These are phyloP conservation scores for Morella rubra DNA, from an alignment of 306 rosid species.

Conservation along the genomic window DNA sequence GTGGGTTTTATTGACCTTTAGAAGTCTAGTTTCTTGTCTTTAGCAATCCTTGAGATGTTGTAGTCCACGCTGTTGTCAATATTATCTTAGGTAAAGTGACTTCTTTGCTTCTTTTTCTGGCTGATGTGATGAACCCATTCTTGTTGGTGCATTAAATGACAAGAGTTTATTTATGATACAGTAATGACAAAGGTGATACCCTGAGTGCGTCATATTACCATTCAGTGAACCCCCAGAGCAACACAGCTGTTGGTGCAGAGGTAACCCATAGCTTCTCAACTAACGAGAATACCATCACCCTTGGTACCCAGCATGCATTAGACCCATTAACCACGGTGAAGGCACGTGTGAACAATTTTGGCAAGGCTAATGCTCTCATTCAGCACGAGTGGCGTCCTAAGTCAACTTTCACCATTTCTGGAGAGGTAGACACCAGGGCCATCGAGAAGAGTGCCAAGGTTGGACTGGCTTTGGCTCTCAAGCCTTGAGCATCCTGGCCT, in stretches of 20 bases:
- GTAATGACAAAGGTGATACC: slow-evolving; percentile 75
- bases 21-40: background rate
- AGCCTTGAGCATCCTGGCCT: slow-evolving; percentile 52
- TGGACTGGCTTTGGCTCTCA: slow-evolving; percentile 79
- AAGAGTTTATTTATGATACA: slow-evolving; percentile 32
- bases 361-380: slow-evolving; percentile 73
- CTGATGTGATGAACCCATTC: slow-evolving; percentile 12
- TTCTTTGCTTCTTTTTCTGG: background rate
- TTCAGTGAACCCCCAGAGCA: slow-evolving; percentile 51
- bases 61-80: background rate
- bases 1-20: background rate
- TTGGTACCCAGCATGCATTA: slow-evolving; percentile 75
- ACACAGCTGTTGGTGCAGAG: slow-evolving; percentile 86
- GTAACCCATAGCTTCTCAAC: slow-evolving; percentile 64
- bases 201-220: slow-evolving; percentile 84
- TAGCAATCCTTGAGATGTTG: background rate
- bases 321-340: slow-evolving; percentile 74
- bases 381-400: slow-evolving; percentile 98
- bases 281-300: slow-evolving; percentile 67
- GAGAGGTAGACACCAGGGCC: slow-evolving; percentile 86
- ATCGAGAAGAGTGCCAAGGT: slow-evolving; percentile 86
- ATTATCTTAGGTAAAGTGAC: background rate
- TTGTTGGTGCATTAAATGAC: slow-evolving; percentile 13
- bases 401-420: slow-evolving; percentile 81
- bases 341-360: slow-evolving; percentile 70